phyloP scores from a whole-genome alignment of 192 early-diverging fungal species.

The Mortierella alpina region DNA sequence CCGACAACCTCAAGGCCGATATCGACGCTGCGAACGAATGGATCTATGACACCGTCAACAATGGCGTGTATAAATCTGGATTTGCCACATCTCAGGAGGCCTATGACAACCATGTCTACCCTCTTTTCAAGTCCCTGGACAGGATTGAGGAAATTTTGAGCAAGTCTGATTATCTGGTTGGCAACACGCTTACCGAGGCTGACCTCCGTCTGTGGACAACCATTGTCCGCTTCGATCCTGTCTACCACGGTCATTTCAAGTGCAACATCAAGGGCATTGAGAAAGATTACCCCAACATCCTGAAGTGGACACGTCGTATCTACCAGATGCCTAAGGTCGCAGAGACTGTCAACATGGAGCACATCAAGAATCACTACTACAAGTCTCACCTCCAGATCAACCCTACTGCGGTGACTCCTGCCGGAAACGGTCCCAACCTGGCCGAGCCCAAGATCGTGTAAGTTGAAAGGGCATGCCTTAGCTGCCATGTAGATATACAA shows the following conservation, averaged over 20 bases:
- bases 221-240: conserved; percentile 95
- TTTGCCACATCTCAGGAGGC: conserved; percentile 90
- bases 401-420: conserved; percentile 84
- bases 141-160: conserved; percentile 84
- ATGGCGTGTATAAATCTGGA: conserved; percentile 95
- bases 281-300: conserved; percentile 87
- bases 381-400: conserved; percentile 93
- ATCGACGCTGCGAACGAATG: conserved; percentile 92
- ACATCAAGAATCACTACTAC: conserved; percentile 97
- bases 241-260: conserved; percentile 96
- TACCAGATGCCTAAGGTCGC: conserved; percentile 84
- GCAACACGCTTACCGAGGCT: conserved; percentile 88
- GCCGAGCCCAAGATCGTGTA: conserved; percentile 44
- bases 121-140: conserved; percentile 84
- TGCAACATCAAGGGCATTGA: conserved; percentile 89
- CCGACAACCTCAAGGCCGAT: conserved; percentile 72
- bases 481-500: too few species aligned
- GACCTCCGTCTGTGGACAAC: conserved; percentile 96
- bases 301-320: conserved; percentile 84
- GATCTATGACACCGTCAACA: conserved; percentile 96
- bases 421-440: conserved; percentile 72
- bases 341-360: conserved; percentile 92
- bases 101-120: conserved; percentile 80
- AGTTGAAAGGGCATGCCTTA: not conserved
- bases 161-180: conserved; percentile 81